Conservation (phyloP, 1,284 basidiomycete species). For the Tilletia indica region DNA sequence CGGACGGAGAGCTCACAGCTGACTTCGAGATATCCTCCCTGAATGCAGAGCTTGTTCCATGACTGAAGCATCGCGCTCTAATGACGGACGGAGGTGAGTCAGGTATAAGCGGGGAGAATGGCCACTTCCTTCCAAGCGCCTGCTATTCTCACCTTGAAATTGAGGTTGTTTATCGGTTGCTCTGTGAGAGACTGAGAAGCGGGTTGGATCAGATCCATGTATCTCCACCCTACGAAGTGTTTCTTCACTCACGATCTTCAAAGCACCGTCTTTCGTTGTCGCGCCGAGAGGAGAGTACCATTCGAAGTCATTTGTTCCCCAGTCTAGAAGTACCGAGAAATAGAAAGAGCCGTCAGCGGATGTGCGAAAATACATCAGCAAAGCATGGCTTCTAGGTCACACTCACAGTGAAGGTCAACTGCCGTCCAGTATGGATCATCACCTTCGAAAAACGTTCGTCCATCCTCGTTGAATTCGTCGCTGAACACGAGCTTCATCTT, state of each 20-base stretch:
- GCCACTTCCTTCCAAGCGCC: constrained; percentile 61
- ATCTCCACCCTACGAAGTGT: too few species aligned
- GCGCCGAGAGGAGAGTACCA: constrained; percentile 75
- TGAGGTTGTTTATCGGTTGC: constrained; percentile 43
- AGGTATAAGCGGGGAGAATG: too few species aligned
- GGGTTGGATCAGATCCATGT: too few species aligned
- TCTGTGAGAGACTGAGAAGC: constrained; percentile 57
- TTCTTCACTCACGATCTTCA: constrained; percentile 63
- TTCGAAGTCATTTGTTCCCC: constrained; percentile 25
- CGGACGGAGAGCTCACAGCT: constrained; percentile 61
- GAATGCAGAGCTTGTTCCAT: constrained; percentile 56
- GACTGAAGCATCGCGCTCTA: constrained; percentile 52
- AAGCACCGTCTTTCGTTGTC: constrained; percentile 72
- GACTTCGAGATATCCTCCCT: constrained; percentile 61
- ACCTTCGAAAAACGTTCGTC: constrained; percentile 61
- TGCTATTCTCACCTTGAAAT: constrained; percentile 65
- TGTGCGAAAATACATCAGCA: background rate
- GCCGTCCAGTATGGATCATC: constrained; percentile 55
- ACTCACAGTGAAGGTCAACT: constrained; percentile 67
- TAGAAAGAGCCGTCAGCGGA: background rate
- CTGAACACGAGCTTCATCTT: constrained; percentile 62
- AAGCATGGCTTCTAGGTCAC: too few species aligned
- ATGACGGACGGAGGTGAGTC: background rate
- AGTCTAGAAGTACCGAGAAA: background rate
- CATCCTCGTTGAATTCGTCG: constrained; percentile 76